Percentiles rank a stretch among this genome's conserved stretches.
These are phyloP conservation scores for Trametes sanguinea DNA, from an alignment of 768 basidiomycete genomes.

Conservation along the genomic window DNA sequence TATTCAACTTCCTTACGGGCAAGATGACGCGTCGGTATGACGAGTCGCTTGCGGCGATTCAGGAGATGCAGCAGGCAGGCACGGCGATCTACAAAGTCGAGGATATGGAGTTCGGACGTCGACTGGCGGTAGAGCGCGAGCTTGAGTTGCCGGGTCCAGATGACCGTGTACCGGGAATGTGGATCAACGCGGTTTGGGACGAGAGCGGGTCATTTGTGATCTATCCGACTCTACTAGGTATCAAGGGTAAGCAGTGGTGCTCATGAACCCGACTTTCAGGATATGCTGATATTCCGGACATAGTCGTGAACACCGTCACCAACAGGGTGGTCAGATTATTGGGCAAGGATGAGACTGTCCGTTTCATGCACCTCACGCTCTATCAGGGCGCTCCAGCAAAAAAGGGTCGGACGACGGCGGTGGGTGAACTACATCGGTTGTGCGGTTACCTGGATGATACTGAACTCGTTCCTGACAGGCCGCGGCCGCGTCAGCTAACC, in stretches of 20 bases:
- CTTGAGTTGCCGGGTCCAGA: constrained; percentile 81
- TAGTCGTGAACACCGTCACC: constrained; percentile 93
- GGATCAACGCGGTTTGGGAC: constrained; percentile 95
- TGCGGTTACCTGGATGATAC: background rate
- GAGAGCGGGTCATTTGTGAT: constrained; percentile 94
- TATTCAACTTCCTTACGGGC: constrained; percentile 89
- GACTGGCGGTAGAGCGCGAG: constrained; percentile 91
- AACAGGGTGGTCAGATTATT: constrained; percentile 87
- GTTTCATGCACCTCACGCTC: constrained; percentile 84
- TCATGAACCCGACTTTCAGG: background rate
- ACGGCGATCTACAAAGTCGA: constrained; percentile 91
- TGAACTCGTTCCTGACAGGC: constrained; percentile 49
- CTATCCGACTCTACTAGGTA: constrained; percentile 91
- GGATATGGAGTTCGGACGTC: constrained; percentile 99
- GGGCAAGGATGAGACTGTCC: constrained; percentile 91
- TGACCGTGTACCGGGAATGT: constrained; percentile 69
- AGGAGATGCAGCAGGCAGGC: constrained; percentile 99
- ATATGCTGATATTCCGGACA: too few species aligned
- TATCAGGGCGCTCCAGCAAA: constrained; percentile 96
- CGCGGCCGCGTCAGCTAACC: constrained; percentile 96
- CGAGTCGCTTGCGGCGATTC: constrained; percentile 87
- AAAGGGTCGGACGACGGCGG: constrained; percentile 79
- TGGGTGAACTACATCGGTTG: constrained; percentile 37
- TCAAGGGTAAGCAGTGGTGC: constrained; percentile 70
- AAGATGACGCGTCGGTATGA: constrained; percentile 94